These are phyloP conservation scores for Crucihimalaya himalaica DNA, from an alignment of 345 rosid genomes.

Conservation along the genomic window DNA sequence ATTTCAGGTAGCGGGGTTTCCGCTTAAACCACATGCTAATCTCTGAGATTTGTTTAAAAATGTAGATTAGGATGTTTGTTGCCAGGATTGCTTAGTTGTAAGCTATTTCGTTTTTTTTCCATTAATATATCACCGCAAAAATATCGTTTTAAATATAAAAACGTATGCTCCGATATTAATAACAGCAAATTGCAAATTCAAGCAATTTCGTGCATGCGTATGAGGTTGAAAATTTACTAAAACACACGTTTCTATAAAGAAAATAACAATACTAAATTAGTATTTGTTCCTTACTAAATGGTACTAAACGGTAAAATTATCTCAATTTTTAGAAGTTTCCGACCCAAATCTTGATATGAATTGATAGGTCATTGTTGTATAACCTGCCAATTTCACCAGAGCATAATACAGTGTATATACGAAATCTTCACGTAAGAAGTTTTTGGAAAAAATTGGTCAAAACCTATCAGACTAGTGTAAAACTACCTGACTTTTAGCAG, in stretches of 20 bases:
- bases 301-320: not conserved
- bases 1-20: constrained; percentile 51
- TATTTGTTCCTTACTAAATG: not conserved
- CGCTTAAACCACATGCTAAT: constrained; percentile 53
- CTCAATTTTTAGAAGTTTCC: not conserved
- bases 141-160: not conserved
- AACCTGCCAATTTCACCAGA: not conserved
- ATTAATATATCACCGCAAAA: not conserved
- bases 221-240: not conserved
- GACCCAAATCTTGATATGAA: not conserved
- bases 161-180: not conserved
- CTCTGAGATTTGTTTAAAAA: constrained; percentile 14
- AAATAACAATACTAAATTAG: not conserved
- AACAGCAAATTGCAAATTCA: not conserved
- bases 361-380: not conserved
- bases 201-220: not conserved
- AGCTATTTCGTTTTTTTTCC: not conserved
- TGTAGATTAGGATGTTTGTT: constrained; percentile 25
- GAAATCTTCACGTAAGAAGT: not conserved
- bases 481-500: not conserved
- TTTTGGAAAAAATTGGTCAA: not conserved
- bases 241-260: not conserved
- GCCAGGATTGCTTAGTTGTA: constrained; percentile 35
- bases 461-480: not conserved
- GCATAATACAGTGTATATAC: not conserved